Evolutionary conservation across 768 basidiomycete species (phyloP), one percentile per base, ranked within the genome.

Genomic region (Sutorius australiensis): DNA sequence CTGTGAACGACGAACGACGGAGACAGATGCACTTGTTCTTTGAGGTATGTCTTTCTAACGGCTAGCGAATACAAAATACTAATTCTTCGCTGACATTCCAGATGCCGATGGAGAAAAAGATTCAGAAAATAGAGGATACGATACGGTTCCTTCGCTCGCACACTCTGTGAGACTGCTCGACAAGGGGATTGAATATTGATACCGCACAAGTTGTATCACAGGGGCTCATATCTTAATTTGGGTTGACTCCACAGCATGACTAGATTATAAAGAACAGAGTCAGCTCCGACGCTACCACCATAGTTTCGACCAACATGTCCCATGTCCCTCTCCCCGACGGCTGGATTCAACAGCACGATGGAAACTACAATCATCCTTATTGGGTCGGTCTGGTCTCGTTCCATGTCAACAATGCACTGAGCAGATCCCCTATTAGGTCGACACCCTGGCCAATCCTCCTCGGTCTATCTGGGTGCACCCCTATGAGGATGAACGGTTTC

Each of bases 391-490:
- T n/a, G 32, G 28, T 19, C 9, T 33, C 17, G 5, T 30, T 3
- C 28, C 17, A 7, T 32, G 31, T 31, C 7, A 16, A 14, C 3
- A 17, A n/a, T 11, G 9, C 4, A 6, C 39, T 38, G 41, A 33
- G 16, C 17, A n/a, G 30, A 39, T n/a, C 19, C 28, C 14, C 19
- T 10, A 12, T 41, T 43, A 86, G 83, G 82, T 87, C 16, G 84
- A 89, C 55, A 87, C 85, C 0, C 73, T 69, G 52, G 79, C 81
- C 1, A 72, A 66, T 8, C 87, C 88, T 8, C 80, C 84, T 1
- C 79, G 87, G 0, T 75, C 81, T 0, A 87, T 82, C 60, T 90
- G 87, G 88, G 74, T 75, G 1, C 86, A 90, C 61, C 87, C 88
- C 1, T 80, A 80, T 53, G 83, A 88, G 51, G 86, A 88, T 63